Evolutionary conservation across 768 basidiomycete species (phyloP).

Genomic region (Mycena rebaudengoi): DNA sequence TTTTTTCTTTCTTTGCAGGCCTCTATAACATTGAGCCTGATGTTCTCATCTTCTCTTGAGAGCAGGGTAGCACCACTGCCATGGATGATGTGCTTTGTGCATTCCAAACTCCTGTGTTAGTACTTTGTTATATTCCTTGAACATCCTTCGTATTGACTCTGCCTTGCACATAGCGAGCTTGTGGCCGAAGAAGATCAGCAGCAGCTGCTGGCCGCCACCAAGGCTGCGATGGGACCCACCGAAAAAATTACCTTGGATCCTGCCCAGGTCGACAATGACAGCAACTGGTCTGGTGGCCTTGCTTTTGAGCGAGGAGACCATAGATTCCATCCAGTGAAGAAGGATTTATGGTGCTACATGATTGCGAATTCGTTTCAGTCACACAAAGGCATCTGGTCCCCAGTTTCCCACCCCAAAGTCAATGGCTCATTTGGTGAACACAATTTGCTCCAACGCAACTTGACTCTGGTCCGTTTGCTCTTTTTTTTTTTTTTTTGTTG

Average conservation of each 20-base stretch:
- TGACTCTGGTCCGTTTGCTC: background rate
- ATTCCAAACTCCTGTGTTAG: background rate
- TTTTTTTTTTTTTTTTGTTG: too few relatives aligned
- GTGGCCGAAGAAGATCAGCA: background rate
- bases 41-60: background rate
- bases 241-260: background rate
- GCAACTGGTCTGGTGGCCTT: background rate
- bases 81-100: constrained; percentile 5
- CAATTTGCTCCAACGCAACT: background rate
- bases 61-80: background rate
- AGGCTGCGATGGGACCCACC: background rate
- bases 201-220: background rate
- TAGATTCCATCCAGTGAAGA: constrained; percentile 1
- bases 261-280: background rate
- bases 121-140: background rate
- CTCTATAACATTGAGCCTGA: background rate
- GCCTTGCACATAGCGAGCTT: background rate
- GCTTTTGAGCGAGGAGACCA: constrained; percentile 6
- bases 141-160: background rate
- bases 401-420: background rate
- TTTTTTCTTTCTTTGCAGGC: background rate
- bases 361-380: background rate
- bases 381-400: background rate
- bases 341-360: constrained; percentile 1
- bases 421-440: background rate